These are phyloP conservation scores for Chlamydomonas sp. DNA, from an alignment of 139 green algal genomes.

Conservation along the genomic window DNA sequence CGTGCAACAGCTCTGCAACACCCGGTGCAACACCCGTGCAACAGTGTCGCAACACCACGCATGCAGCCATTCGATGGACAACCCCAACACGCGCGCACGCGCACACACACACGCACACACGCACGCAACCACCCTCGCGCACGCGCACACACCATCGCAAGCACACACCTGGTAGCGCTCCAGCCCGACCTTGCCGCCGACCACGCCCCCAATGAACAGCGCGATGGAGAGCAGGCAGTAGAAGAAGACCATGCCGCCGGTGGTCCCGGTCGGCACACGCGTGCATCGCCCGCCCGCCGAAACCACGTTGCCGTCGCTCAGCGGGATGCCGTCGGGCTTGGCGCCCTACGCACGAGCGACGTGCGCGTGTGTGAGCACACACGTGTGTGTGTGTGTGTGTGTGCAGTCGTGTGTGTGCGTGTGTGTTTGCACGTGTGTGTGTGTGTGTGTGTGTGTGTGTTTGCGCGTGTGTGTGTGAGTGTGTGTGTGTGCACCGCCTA, in stretches of 20 bases:
- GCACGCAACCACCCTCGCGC: too few relatives aligned
- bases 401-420: too few relatives aligned
- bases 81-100: too few relatives aligned
- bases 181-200: constrained; percentile 24
- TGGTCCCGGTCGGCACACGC: constrained; percentile 8
- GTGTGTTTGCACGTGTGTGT: too few relatives aligned
- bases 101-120: too few relatives aligned
- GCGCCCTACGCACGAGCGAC: not conserved
- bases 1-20: not conserved
- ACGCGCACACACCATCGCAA: too few relatives aligned
- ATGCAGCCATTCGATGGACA: not conserved
- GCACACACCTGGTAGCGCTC: constrained; percentile 18
- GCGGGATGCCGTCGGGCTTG: not conserved
- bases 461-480: too few relatives aligned
- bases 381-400: too few relatives aligned
- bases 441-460: too few relatives aligned
- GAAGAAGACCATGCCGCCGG: constrained; percentile 31
- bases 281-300: not conserved
- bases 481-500: too few relatives aligned
- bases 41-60: not conserved
- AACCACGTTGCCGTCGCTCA: not conserved
- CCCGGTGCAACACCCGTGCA: not conserved
- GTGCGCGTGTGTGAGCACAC: too few relatives aligned
- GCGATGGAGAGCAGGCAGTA: constrained; percentile 27
- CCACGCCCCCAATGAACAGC: constrained; percentile 16